Percentiles rank a stretch among this genome's conserved stretches.
Evolutionary conservation across 495 filamentous ascomycete genomes (phyloP).

Genomic region (Xylaria palmicola): DNA sequence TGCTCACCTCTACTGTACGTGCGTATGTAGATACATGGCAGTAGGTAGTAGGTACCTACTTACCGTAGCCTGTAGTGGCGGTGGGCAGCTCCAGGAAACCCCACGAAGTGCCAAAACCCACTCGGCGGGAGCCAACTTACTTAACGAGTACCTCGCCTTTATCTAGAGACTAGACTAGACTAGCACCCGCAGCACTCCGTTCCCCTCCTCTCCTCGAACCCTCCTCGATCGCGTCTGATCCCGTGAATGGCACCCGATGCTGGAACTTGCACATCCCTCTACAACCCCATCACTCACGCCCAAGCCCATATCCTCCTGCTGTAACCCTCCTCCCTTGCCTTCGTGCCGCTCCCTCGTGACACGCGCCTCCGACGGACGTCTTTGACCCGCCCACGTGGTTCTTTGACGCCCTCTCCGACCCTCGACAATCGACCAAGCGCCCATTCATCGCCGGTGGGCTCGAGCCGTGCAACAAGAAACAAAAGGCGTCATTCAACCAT

Average conservation of each 20-base stretch:
- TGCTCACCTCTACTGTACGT: no score
- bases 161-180: neutral
- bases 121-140: conserved; percentile 1
- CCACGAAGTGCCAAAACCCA: conserved; percentile 9
- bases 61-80: no score
- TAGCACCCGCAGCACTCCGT: conserved; percentile 3
- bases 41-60: no score
- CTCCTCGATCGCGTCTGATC: neutral
- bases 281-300: neutral
- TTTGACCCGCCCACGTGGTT: conserved; percentile 3
- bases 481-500: neutral
- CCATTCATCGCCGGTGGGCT: neutral
- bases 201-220: conserved; percentile 1
- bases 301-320: neutral
- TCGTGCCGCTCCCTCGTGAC: neutral
- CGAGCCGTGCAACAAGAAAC: neutral
- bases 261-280: conserved; percentile 9
- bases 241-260: conserved; percentile 14
- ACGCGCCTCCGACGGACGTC: neutral
- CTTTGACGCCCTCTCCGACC: neutral
- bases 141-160: neutral
- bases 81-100: no score
- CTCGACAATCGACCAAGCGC: neutral
- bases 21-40: no score
- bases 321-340: neutral